Base-by-base conservation (phyloP, 78 protist species). In the Protostelium mycophagum region DNA sequence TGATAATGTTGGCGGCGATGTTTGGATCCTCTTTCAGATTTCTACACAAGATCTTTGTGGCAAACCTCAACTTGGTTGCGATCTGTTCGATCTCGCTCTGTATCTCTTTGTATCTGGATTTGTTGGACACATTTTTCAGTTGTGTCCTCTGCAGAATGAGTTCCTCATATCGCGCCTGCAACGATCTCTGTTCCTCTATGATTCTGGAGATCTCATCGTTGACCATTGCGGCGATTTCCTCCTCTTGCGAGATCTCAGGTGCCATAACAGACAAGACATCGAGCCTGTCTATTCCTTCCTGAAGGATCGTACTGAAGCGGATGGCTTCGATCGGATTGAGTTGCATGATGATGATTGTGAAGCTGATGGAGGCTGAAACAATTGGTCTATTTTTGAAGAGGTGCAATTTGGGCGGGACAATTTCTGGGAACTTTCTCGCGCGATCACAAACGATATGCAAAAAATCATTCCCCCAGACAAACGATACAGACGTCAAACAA, bases 1-100 rank as follows among this genome's bases (percentile, higher is more conserved):
- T 85, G 87, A 85, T 35, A 28, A 85, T 9, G 87, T 85, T 85
- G 87, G 34, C 87, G 1, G 87, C 87, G 28, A 85, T 37, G 87
- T 85, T 85, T 5, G 87, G 87, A 38, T 85, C 37, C 10, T 85
- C 87, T 1, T 85, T 85, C 16, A 85, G 34, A 1, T 34, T 85
- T 28, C 87, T 36, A 28, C 23, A 10, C 28, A 85, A 37, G 28
- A 34, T 9, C 87, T 85, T 9, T 23, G 87, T 85, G 38, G 23
- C 16, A 1, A 36, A 37, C 34, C 87, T 9, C 16, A 85, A 1
- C 36, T 85, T 35, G 38, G 28, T 34, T 28, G 87, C 87, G 87
- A 34, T 85, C 87, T 85, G 87, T 37, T 9, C 36, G 1, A 34
- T 28, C 38, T 85, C 87, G 0, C 51, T 37, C 38, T 34, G 38